Base-by-base conservation (phyloP, 2,329 filamentous ascomycete genomes). In the Biscogniauxia mediterranea region DNA sequence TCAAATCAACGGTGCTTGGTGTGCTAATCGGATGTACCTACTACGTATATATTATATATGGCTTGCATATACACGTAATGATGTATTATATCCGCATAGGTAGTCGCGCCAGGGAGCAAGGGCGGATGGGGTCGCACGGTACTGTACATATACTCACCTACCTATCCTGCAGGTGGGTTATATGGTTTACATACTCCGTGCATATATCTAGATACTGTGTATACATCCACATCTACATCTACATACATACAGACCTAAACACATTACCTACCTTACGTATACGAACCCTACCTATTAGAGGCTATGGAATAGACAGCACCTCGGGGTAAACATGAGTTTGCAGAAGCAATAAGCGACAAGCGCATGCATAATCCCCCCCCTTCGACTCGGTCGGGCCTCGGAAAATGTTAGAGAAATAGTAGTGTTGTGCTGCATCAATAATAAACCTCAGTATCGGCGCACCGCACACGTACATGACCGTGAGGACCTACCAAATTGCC, bases 341-440 rank as follows among this genome's bases (percentile, higher is more conserved):
- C 38, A 46, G 38, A 11, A 46, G 17, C 38, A 46, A 46, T 46
- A 46, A 46, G 38, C 38, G 38, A 46, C 38, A 46, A 17, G 15
- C 50, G 50, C 21, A 52, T 52, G 50, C 50, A 32, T 32, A 2
- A 32, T 32, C 38, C 17, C 17, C 17, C 17, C 32, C 13, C 50
- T 52, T 52, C 9, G 13, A 52, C 19, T 25, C 50, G 19, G 50
- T 23, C 21, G 32, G 28, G 3, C 52, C 52, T 26, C 25, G 52
- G 50, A 62, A 66, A 65, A 65, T 60, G 63, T 64, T 57, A 65
- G 63, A 67, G 65, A 64, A 62, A 61, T 64, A 66, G 61, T 46
- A 46, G 13, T 64, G 63, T 61, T 60, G 60, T 61, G 62, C 57
- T 61, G 60, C 57, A 54, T 63, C 65, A 65, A 67, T 63, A 63